Percentiles rank a stretch among this genome's conserved stretches.
These are phyloP conservation scores for Letharia lupina DNA, from an alignment of 495 filamentous ascomycete species.

Conservation along the genomic window DNA sequence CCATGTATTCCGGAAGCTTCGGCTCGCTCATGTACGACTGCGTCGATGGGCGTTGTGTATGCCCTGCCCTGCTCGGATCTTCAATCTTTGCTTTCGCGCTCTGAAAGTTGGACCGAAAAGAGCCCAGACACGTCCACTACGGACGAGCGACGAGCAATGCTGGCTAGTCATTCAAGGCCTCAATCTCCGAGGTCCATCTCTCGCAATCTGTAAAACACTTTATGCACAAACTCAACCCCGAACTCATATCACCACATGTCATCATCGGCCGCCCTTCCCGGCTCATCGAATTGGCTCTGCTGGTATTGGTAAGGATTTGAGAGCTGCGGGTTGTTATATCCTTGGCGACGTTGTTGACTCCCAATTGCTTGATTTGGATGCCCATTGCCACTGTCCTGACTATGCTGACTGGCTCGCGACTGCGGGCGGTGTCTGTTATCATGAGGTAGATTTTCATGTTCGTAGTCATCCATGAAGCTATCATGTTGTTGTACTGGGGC, in stretches of 20 bases:
- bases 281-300: slow-evolving; percentile 44
- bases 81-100: neutral
- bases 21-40: neutral
- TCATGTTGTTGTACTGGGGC: slow-evolving; percentile 31
- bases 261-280: slow-evolving; percentile 42
- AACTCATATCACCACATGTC: slow-evolving; percentile 44
- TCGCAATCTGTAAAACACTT: neutral
- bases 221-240: neutral
- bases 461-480: slow-evolving; percentile 31
- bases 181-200: neutral
- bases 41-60: neutral
- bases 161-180: neutral
- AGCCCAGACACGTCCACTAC: neutral
- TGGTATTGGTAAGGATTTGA: slow-evolving; percentile 32
- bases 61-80: neutral
- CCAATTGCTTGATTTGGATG: slow-evolving; percentile 38
- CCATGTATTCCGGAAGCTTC: neutral
- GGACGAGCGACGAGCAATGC: neutral
- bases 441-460: slow-evolving; percentile 26
- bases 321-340: slow-evolving; percentile 19
- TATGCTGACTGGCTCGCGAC: slow-evolving; percentile 40
- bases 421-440: slow-evolving; percentile 46
- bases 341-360: slow-evolving; percentile 32
- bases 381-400: slow-evolving; percentile 36
- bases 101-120: neutral